Evolutionary conservation across 129 eudicot genomes (phyloP).

Genomic region (Pseudognaphalium luteoalbum): DNA sequence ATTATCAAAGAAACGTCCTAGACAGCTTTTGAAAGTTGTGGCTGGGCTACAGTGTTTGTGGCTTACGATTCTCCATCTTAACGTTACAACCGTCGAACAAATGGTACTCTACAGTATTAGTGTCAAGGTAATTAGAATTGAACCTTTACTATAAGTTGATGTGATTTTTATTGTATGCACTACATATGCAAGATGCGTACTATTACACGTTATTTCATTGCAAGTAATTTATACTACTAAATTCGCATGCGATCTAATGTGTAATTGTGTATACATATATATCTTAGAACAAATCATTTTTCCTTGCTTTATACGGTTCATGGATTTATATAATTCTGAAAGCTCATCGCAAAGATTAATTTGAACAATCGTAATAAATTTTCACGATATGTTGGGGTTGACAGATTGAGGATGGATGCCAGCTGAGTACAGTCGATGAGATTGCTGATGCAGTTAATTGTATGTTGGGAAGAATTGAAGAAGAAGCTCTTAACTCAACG

Average conservation of each 20-base stretch:
- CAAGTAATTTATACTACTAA: too few relatives aligned
- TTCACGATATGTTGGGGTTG: neutral
- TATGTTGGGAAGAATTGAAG: constrained; percentile 55
- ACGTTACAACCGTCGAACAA: constrained; percentile 47
- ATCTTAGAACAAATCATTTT: too few relatives aligned
- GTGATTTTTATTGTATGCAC: too few relatives aligned
- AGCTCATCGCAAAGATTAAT: too few relatives aligned
- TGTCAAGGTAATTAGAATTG: constrained; percentile 40
- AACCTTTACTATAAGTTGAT: neutral
- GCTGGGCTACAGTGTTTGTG: constrained; percentile 41
- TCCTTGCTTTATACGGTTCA: too few relatives aligned
- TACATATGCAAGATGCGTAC: too few relatives aligned
- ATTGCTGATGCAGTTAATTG: constrained; percentile 61
- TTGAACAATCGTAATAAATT: neutral
- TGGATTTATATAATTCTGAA: too few relatives aligned
- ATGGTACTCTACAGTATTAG: constrained; percentile 49
- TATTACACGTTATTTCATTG: too few relatives aligned
- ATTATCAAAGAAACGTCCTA: constrained; percentile 36
- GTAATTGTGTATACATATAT: too few relatives aligned
- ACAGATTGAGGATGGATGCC: constrained; percentile 73
- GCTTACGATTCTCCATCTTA: constrained; percentile 55
- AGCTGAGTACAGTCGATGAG: constrained; percentile 60
- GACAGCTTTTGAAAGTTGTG: constrained; percentile 43
- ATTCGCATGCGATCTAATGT: too few relatives aligned
- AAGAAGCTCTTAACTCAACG: constrained; percentile 36